Percentiles rank a stretch among this genome's conserved stretches.
Evolutionary conservation across 805 yeast genomes (phyloP).

Genomic region (Metschnikowia orientalis): DNA sequence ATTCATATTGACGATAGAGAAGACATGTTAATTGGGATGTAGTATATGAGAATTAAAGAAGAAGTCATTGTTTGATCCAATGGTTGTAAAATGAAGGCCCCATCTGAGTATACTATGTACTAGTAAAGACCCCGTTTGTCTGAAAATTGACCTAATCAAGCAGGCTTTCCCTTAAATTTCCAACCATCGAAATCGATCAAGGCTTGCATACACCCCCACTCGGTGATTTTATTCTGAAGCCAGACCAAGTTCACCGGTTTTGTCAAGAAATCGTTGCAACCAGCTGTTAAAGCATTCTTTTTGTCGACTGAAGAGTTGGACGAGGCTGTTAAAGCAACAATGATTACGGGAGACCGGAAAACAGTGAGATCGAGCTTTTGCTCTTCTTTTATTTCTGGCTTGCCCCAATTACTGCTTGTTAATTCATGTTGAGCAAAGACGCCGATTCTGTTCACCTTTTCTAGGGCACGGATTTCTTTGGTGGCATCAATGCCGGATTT

Average conservation of each 20-base stretch:
- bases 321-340: constrained; percentile 94
- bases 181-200: constrained; percentile 93
- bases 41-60: too few relatives aligned
- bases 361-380: constrained; percentile 56
- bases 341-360: constrained; percentile 94
- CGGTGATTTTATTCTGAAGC: constrained; percentile 89
- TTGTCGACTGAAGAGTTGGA: constrained; percentile 75
- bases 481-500: constrained; percentile 96
- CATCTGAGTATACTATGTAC: too few relatives aligned
- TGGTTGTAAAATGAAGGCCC: too few relatives aligned
- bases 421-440: constrained; percentile 45
- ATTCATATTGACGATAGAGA: too few relatives aligned
- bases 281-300: constrained; percentile 90
- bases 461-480: constrained; percentile 81
- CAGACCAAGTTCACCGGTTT: constrained; percentile 94
- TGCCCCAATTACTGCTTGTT: constrained; percentile 19
- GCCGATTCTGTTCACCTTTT: constrained; percentile 76
- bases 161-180: constrained; percentile 36
- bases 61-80: too few relatives aligned
- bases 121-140: too few relatives aligned
- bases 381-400: constrained; percentile 30
- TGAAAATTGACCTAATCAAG: too few relatives aligned
- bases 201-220: constrained; percentile 99
- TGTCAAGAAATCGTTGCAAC: constrained; percentile 94
- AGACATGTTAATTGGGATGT: too few relatives aligned